Evolutionary conservation across 1,139 yeast species (phyloP), one percentile per base, ranked within the genome.

Genomic region (Candida dubliniensis): DNA sequence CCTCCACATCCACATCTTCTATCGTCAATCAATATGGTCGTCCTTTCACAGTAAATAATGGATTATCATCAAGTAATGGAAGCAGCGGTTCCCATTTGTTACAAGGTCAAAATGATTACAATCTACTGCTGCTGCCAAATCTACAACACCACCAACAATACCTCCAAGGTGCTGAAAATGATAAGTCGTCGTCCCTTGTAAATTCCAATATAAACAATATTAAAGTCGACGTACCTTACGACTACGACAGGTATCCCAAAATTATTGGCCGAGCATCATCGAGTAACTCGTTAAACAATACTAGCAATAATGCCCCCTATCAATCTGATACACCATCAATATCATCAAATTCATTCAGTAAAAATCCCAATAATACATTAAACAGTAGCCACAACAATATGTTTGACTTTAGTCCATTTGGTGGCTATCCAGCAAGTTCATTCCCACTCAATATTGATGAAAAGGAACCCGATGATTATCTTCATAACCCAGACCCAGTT

Each of bases 401-500:
- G 41, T 37, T 24, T 38, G 75, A 71, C 46, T 74, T 83, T 54
- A 81, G 90, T 42, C 97, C 97, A 2, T 90, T 90, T 69, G 97
- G 97, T 44, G 97, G 97, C 11, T 90, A 88, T 62, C 97, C 97
- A 1, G 95, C 96, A 6, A 75, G 88, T 7, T 82, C 90, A 2
- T 90, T 90, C 69, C 97, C 97, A 0, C 69, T 90, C 43, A 84
- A 80, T 54, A 81, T 90, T 49, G 96, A 90, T 47, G 97, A 90
- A 57, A 87, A 87, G 64, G 97, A 90, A 64, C 85, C 89, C 2
- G 97, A 90, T 67, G 97, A 90, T 61, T 89, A 88, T 59, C 63
- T 90, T 51, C 97, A 90, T 65, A 90, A 90, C 63, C 97, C 97
- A 1, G 96, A 90, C 61, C 96, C 96, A 9, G 84, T 89, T 34